Conservation (phyloP, 1,284 basidiomycete genomes). For the Sanguinoderma infundibulare region DNA sequence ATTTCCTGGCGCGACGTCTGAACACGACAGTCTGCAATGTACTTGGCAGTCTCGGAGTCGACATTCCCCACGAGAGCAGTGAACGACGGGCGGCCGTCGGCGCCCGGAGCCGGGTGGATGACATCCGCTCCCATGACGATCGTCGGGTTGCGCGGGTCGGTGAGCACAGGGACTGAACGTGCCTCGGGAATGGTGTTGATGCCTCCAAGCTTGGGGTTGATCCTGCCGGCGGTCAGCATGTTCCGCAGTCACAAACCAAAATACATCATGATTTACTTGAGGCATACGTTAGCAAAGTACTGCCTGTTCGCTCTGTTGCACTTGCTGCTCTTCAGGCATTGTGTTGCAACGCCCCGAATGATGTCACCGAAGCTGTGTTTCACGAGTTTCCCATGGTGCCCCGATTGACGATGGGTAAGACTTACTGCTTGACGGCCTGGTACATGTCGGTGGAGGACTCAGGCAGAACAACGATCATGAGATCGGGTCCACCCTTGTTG, state of each 20-base stretch:
- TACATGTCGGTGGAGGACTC: slow-evolving; percentile 77
- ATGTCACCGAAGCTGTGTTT: slow-evolving; percentile 22
- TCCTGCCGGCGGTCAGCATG: slow-evolving; percentile 43
- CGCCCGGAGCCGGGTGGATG: slow-evolving; percentile 78
- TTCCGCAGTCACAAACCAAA: background rate
- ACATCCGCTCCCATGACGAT: slow-evolving; percentile 84
- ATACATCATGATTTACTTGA: slow-evolving; percentile 60
- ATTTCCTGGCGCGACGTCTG: slow-evolving; percentile 76
- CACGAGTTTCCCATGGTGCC: background rate
- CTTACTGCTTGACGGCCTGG: slow-evolving; percentile 75
- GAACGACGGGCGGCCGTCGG: slow-evolving; percentile 74
- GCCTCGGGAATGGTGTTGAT: slow-evolving; percentile 77
- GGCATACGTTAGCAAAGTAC: slow-evolving; percentile 77
- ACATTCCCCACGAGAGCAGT: slow-evolving; percentile 77
- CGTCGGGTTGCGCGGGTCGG: slow-evolving; percentile 70
- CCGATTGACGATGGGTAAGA: slow-evolving; percentile 15
- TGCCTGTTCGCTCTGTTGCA: slow-evolving; percentile 68
- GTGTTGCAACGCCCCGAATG: slow-evolving; percentile 65
- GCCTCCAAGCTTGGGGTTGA: slow-evolving; percentile 83
- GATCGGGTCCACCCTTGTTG: slow-evolving; percentile 45
- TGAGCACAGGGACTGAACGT: slow-evolving; percentile 60
- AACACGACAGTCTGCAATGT: slow-evolving; percentile 58
- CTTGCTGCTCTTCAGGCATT: slow-evolving; percentile 70
- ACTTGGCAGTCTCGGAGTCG: slow-evolving; percentile 65
- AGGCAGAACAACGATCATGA: slow-evolving; percentile 73